Percentiles rank a stretch among this genome's conserved stretches.
These are phyloP conservation scores for Hortaea werneckii DNA, from an alignment of 2,329 filamentous ascomycete species.

Conservation along the genomic window DNA sequence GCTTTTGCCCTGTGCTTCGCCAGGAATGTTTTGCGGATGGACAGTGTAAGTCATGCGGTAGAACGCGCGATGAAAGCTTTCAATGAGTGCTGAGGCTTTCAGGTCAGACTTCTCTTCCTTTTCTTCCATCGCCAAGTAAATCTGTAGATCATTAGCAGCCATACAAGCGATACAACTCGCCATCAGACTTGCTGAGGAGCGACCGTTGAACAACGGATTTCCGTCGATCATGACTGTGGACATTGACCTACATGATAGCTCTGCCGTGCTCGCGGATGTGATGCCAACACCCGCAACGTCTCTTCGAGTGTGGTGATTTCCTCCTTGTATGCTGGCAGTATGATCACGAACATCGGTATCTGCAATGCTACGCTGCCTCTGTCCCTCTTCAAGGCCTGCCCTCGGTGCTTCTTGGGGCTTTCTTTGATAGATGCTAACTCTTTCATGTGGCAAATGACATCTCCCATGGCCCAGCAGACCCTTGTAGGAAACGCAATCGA, in stretches of 20 bases:
- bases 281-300: constrained; percentile 58
- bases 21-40: constrained; percentile 55
- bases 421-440: constrained; percentile 9
- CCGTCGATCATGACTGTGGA: no score
- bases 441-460: constrained; percentile 36
- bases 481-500: constrained; percentile 55
- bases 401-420: constrained; percentile 5
- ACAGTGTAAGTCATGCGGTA: constrained; percentile 57
- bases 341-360: constrained; percentile 49
- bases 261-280: constrained; percentile 51
- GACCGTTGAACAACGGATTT: neutral
- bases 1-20: constrained; percentile 63
- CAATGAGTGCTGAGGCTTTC: constrained; percentile 54
- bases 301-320: constrained; percentile 58
- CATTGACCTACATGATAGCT: constrained; percentile 55
- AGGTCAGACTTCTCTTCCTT: constrained; percentile 51
- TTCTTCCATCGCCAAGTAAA: constrained; percentile 64
- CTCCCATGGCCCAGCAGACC: constrained; percentile 51
- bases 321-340: constrained; percentile 67
- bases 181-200: neutral
- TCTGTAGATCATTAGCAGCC: constrained; percentile 32
- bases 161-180: neutral
- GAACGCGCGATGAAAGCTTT: constrained; percentile 55
- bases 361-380: constrained; percentile 13
- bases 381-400: constrained; percentile 9